Evolutionary conservation across 345 rosid species (phyloP).

Genomic region (Melaleuca alternifolia): DNA sequence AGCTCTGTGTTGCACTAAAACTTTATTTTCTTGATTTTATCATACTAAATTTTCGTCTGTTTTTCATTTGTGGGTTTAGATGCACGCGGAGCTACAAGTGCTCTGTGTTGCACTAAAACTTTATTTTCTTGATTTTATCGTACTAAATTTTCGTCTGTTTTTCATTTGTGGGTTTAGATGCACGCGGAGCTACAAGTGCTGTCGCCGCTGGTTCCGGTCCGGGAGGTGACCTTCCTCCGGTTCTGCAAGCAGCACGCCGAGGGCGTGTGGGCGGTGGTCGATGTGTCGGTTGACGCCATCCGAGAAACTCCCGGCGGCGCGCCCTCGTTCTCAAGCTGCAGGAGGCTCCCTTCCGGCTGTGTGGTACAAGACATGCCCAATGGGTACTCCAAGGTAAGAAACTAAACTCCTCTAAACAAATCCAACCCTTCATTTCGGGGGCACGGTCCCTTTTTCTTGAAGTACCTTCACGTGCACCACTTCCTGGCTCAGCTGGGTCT

Average conservation of each 20-base stretch:
- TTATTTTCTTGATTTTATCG: background rate
- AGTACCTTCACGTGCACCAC: background rate
- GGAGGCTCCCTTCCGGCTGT: constrained; percentile 97
- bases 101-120: background rate
- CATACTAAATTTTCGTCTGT: background rate
- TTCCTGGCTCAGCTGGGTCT: background rate
- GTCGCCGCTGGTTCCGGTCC: constrained; percentile 90
- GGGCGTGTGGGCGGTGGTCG: constrained; percentile 94
- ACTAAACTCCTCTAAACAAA: background rate
- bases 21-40: background rate
- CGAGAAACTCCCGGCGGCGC: constrained; percentile 36
- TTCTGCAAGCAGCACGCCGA: constrained; percentile 93
- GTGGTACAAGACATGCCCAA: constrained; percentile 95
- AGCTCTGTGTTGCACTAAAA: background rate
- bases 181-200: constrained; percentile 81
- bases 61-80: constrained; percentile 15
- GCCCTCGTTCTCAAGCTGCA: constrained; percentile 36
- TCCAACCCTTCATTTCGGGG: background rate
- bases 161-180: constrained; percentile 32
- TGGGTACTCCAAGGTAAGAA: constrained; percentile 87
- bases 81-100: constrained; percentile 89
- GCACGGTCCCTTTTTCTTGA: background rate
- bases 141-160: background rate
- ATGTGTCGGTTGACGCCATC: constrained; percentile 67
- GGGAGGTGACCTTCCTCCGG: constrained; percentile 77